Base-by-base conservation (phyloP, 2,329 filamentous ascomycete genomes). In the Hypomyces perniciosus region DNA sequence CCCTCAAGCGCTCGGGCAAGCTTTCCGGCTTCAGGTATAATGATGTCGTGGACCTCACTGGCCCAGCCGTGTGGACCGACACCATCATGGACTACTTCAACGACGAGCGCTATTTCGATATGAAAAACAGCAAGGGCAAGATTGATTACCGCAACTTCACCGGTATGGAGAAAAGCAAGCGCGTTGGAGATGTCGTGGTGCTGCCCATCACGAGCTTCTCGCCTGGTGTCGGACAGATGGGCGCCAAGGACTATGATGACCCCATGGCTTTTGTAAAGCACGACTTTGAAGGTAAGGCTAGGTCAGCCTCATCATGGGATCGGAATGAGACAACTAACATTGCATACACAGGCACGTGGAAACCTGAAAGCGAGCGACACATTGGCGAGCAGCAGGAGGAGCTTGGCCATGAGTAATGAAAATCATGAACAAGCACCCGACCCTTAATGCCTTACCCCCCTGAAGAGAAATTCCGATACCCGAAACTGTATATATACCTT, bases 191-290 rank as follows among this genome's bases (percentile, higher is more conserved):
- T 68, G 90, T 96, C 2, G 83, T 96, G 47, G 85, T 99, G 10
- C 72, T 99, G 53, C 93, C 93, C 28, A 97, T 99, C 62, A 99
- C 93, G 6, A 92, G 90, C 69, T 99, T 99, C 75, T 96, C 90
- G 62, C 93, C 93, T 1, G 93, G 93, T 28, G 90, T 97, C 41
- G 81, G 84, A 60, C 90, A 96, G 66, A 97, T 96, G 90, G 88
- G 88, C 9, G 88, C 93, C 42, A 85, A 85, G 62, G 90, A 95
- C 56, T 79, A 84, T 39, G 90, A 96, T 59, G 86, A 97, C 65
- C 90, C 90, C 1, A 92, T 96, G 89, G 93, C 93, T 2, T 97
- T 95, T 75, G 93, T 99, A 54, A 91, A 93, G 72, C 93, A 99
- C 72, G 85, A 90, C 50, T 99, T 99, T 68, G 89, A 95, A 75